A percentile compares a stretch with the other conserved stretches of the same genome.
These are phyloP conservation scores for Arthrinium puccinioides DNA, from an alignment of 2,329 filamentous ascomycete genomes.

Conservation along the genomic window DNA sequence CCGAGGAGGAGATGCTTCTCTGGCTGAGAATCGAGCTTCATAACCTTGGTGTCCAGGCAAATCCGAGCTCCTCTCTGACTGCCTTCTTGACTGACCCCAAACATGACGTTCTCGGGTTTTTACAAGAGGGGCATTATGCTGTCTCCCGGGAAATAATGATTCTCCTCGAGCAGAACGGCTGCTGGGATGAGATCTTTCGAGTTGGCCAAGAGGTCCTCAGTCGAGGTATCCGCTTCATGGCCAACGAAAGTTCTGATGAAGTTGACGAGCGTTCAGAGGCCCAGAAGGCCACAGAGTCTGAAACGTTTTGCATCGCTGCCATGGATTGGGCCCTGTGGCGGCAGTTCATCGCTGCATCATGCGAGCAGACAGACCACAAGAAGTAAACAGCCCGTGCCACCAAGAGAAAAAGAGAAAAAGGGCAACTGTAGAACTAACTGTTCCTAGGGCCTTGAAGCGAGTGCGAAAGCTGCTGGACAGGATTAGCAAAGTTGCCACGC, in stretches of 20 bases:
- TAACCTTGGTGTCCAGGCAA: too few relatives aligned
- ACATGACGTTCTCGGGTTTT: constrained; percentile 10
- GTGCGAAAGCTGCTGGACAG: constrained; percentile 8
- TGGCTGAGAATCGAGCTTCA: constrained; percentile 17
- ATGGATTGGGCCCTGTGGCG: constrained; percentile 28
- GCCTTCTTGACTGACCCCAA: constrained; percentile 14
- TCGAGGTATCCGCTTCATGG: too few relatives aligned
- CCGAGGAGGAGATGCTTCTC: constrained; percentile 13
- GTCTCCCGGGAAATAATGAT: constrained; percentile 11
- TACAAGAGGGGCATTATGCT: constrained; percentile 12
- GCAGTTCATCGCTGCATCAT: constrained; percentile 31
- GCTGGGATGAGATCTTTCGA: constrained; percentile 12
- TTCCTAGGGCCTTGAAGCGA: constrained; percentile 11
- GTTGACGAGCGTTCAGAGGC: neutral
- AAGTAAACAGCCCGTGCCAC: constrained; percentile 19
- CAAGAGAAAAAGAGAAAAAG: too few relatives aligned
- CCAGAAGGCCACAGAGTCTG: neutral
- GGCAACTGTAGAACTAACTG: constrained; percentile 4
- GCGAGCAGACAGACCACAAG: constrained; percentile 21
- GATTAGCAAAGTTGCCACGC: constrained; percentile 4
- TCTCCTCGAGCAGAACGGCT: constrained; percentile 8
- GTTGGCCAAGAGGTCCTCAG: constrained; percentile 11
- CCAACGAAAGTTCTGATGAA: too few relatives aligned
- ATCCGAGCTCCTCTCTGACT: too few relatives aligned
- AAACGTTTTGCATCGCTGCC: constrained; percentile 1